Evolutionary conservation across 225 moss, liverwort and hornwort species (phyloP).

Genomic region (Polytrichum formosum): DNA sequence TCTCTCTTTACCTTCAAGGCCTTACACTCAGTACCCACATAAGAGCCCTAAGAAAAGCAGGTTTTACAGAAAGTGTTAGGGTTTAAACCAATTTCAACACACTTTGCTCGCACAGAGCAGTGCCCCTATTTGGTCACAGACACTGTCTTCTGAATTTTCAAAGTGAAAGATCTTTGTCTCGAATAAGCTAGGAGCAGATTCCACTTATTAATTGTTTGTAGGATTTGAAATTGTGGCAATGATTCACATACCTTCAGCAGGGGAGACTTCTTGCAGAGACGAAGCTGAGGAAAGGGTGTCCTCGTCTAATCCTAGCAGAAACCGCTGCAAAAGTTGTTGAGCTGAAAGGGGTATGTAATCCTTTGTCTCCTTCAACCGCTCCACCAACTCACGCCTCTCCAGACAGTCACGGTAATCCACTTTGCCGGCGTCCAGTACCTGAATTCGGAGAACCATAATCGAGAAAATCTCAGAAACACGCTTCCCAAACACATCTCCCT

Average conservation of each 20-base stretch:
- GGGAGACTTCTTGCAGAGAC: conserved; percentile 16
- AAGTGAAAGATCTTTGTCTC: too few relatives aligned
- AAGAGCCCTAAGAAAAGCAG: too few relatives aligned
- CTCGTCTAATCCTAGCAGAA: conserved; percentile 42
- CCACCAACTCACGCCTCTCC: conserved; percentile 53
- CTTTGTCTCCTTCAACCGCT: conserved; percentile 52
- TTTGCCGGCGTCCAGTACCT: conserved; percentile 58
- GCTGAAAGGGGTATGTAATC: conserved; percentile 50
- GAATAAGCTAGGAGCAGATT: too few relatives aligned
- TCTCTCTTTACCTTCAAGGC: too few relatives aligned
- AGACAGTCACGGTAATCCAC: conserved; percentile 64
- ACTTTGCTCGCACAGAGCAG: too few relatives aligned
- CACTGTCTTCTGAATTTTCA: too few relatives aligned
- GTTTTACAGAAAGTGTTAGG: too few relatives aligned
- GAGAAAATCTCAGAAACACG: not conserved
- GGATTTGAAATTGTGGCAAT: not conserved
- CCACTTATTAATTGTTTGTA: too few relatives aligned
- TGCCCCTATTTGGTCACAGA: too few relatives aligned
- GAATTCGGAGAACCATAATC: not conserved
- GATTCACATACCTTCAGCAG: conserved; percentile 35
- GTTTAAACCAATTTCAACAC: too few relatives aligned
- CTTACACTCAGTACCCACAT: too few relatives aligned
- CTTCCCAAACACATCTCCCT: not conserved
- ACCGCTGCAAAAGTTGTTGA: conserved; percentile 40
- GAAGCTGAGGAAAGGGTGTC: conserved; percentile 15